Conservation (phyloP, 371 early-diverging fungal species). For the Apophysomyces sp. region DNA sequence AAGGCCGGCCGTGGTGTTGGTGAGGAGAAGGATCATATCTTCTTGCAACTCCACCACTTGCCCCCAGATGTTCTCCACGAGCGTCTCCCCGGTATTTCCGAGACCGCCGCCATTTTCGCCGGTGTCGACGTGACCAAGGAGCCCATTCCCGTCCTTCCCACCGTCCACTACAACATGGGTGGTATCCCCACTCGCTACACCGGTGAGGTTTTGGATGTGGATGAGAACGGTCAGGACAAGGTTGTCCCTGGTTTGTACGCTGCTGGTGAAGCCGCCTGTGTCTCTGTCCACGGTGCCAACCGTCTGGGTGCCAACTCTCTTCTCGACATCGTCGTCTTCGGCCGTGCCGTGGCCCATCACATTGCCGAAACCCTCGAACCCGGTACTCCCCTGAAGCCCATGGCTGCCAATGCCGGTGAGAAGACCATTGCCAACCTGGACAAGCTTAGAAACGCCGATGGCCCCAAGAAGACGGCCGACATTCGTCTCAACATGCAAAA, state of each 20-base stretch:
- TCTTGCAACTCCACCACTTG: conserved; percentile 94
- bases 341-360: conserved; percentile 94
- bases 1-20: conserved; percentile 97
- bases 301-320: conserved; percentile 98
- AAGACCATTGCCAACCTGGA: conserved; percentile 92
- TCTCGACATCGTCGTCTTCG: conserved; percentile 96
- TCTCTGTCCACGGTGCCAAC: conserved; percentile 97
- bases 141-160: conserved; percentile 98
- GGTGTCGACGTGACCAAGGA: conserved; percentile 99
- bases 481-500: conserved; percentile 96
- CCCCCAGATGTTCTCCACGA: conserved; percentile 91
- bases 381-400: conserved; percentile 80
- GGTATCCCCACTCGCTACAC: conserved; percentile 98
- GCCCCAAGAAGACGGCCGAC: conserved; percentile 79
- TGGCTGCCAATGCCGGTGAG: conserved; percentile 85
- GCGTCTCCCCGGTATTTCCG: conserved; percentile 97
- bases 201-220: conserved; percentile 87
- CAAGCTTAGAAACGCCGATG: conserved; percentile 83
- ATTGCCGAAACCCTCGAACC: conserved; percentile 89
- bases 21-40: conserved; percentile 94
- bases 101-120: conserved; percentile 96
- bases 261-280: conserved; percentile 93
- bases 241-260: conserved; percentile 94
- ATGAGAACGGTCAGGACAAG: conserved; percentile 74
- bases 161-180: conserved; percentile 99